Conservation (phyloP, 2,329 filamentous ascomycete species). For the Cytospora mali region DNA sequence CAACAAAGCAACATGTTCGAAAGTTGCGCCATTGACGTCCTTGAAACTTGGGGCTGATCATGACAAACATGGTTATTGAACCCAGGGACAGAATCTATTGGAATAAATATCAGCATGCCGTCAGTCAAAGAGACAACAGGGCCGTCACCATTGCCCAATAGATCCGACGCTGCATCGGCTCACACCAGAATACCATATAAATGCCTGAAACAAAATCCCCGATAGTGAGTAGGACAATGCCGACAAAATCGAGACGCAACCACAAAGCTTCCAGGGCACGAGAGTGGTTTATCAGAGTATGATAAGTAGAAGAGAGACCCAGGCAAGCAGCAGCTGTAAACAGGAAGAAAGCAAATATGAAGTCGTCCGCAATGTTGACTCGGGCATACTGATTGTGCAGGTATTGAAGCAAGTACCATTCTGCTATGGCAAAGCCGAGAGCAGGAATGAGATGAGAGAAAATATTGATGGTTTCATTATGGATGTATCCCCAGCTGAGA, state of each 20-base stretch:
- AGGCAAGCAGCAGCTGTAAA: constrained; percentile 31
- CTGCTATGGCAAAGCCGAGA: constrained; percentile 39
- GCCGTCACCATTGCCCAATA: constrained; percentile 35
- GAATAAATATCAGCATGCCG: background rate
- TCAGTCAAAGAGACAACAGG: background rate
- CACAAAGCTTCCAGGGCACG: constrained; percentile 30
- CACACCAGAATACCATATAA: constrained; percentile 37
- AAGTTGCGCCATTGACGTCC: background rate
- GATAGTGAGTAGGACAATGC: constrained; percentile 32
- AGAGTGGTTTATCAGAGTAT: constrained; percentile 34
- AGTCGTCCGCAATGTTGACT: constrained; percentile 29
- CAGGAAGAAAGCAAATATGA: constrained; percentile 32
- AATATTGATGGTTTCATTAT: constrained; percentile 41
- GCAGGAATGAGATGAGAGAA: constrained; percentile 46
- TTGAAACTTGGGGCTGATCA: background rate
- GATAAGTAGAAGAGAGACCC: constrained; percentile 31
- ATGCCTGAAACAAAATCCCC: constrained; percentile 33
- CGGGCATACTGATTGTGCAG: constrained; percentile 31
- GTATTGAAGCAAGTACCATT: constrained; percentile 32
- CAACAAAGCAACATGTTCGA: background rate
- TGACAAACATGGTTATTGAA: background rate
- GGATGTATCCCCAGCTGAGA: constrained; percentile 43
- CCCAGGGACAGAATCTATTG: background rate
- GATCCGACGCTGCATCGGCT: constrained; percentile 32
- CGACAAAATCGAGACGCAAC: constrained; percentile 32